These are phyloP conservation scores for Boechera stricta DNA, from an alignment of 345 rosid genomes.

Conservation along the genomic window DNA sequence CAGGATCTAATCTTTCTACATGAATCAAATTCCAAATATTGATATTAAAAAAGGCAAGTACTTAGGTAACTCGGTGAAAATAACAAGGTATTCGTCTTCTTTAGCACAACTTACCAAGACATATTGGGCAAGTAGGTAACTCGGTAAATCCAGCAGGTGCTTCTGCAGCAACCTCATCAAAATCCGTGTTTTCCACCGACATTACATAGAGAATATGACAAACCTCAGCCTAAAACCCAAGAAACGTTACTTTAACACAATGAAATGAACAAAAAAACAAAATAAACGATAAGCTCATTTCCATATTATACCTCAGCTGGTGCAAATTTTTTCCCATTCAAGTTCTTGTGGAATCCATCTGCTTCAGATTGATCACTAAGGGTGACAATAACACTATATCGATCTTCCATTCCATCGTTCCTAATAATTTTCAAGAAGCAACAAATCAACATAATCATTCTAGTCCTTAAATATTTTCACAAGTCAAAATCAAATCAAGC, in stretches of 20 bases:
- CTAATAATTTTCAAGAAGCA: constrained; percentile 38
- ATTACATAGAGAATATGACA: constrained; percentile 73
- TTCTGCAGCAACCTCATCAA: constrained; percentile 61
- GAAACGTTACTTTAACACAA: constrained; percentile 5
- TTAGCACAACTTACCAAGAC: constrained; percentile 66
- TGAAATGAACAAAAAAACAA: neutral
- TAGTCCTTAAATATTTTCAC: neutral
- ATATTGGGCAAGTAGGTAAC: constrained; percentile 89
- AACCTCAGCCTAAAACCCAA: constrained; percentile 70
- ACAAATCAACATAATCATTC: constrained; percentile 25
- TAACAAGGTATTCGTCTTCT: neutral
- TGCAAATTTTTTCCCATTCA: constrained; percentile 75
- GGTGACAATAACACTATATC: constrained; percentile 77
- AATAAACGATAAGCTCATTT: neutral
- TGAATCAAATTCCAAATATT: constrained; percentile 1
- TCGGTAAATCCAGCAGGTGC: constrained; percentile 72
- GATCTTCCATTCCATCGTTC: constrained; percentile 93
- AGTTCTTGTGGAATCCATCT: constrained; percentile 59
- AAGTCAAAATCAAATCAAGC: neutral
- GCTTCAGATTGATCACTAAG: constrained; percentile 63
- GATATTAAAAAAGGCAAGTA: neutral
- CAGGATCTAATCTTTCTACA: constrained; percentile 91
- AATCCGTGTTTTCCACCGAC: constrained; percentile 73
- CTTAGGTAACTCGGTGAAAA: neutral
- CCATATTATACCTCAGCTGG: constrained; percentile 69